Conservation (phyloP, 75 land plant genomes). For the Azolla pinnata region DNA sequence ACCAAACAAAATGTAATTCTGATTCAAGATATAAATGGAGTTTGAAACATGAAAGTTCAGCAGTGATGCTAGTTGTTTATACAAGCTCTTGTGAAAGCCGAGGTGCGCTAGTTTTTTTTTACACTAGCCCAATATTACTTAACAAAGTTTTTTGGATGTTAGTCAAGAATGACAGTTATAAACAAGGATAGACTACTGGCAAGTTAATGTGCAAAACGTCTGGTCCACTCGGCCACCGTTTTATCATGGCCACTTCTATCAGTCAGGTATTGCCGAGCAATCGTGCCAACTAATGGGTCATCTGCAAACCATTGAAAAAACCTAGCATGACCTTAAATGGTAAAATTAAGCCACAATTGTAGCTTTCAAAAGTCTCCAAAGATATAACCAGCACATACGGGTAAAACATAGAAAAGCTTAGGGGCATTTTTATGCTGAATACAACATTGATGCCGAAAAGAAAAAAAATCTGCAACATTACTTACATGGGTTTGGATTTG, state of each 20-base stretch:
- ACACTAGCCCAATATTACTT: no score
- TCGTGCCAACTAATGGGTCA: slow-evolving; percentile 54
- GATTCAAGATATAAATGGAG: background rate
- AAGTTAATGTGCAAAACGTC: slow-evolving; percentile 56
- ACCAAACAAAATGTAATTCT: background rate
- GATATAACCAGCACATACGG: no score
- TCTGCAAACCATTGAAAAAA: slow-evolving; percentile 35
- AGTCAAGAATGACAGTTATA: background rate
- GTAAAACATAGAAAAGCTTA: background rate
- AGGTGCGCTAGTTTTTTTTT: background rate
- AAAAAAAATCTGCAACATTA: background rate
- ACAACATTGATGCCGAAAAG: background rate
- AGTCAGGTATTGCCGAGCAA: slow-evolving; percentile 64
- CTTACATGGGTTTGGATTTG: slow-evolving; percentile 74
- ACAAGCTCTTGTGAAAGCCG: background rate
- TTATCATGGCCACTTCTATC: slow-evolving; percentile 72
- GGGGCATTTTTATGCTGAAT: background rate
- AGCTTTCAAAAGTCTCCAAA: no score
- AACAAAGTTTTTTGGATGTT: no score
- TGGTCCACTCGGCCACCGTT: slow-evolving; percentile 83
- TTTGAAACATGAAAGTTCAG: background rate
- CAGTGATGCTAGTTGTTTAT: background rate
- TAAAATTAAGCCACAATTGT: background rate
- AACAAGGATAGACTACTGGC: background rate
- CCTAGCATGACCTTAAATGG: background rate